Base-by-base conservation (phyloP, 1,284 basidiomycete species). In the Boletellus deceptivus region DNA sequence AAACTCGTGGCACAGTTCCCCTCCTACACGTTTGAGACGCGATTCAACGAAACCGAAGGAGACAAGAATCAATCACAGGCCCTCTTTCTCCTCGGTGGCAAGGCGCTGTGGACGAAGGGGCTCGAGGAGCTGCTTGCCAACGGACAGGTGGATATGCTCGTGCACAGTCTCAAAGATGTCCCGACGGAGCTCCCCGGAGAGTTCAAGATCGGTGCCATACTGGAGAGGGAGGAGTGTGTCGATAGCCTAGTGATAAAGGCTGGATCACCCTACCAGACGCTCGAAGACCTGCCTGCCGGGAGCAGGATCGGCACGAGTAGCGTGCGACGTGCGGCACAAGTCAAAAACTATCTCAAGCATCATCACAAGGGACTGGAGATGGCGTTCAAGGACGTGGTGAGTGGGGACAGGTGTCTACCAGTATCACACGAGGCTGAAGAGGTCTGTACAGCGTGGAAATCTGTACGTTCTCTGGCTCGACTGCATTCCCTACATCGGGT, bases 41-140 rank as follows among this genome's bases (percentile, higher is more conserved):
- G 81, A 18, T 93, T 91, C 71, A 95, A 96, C 87, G 79, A 87
- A 34, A 97, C 93, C 1, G 85, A 84, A 8, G 96, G 95, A 9
- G 97, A 99, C 73, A 87, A 89, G 59, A 96, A 98, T 64, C 87
- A 94, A 69, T 86, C 82, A 0, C 84, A 89, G 57, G 86, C 90
- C 6, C 74, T 91, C 16, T 90, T 89, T 67, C 73, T 88, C 18
- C 71, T 91, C n/a, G 89, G 86, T 20, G 91, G 91, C 14, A 93
- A 95, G 70, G 85, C 89, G 0, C 74, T 98, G 16, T 98, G 95
- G 95, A 98, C 95, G 27, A 90, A 92, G 65, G 95, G 98, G 65
- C 83, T 98, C 53, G 95, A 98, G 68, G 87, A 89, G 18, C 85
- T 89, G 22, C 75, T 98, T 48, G 75, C 81, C 40, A 77, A 83